Conservation (phyloP, 2,329 filamentous ascomycete genomes). For the Magnaporthiopsis rhizophila region DNA sequence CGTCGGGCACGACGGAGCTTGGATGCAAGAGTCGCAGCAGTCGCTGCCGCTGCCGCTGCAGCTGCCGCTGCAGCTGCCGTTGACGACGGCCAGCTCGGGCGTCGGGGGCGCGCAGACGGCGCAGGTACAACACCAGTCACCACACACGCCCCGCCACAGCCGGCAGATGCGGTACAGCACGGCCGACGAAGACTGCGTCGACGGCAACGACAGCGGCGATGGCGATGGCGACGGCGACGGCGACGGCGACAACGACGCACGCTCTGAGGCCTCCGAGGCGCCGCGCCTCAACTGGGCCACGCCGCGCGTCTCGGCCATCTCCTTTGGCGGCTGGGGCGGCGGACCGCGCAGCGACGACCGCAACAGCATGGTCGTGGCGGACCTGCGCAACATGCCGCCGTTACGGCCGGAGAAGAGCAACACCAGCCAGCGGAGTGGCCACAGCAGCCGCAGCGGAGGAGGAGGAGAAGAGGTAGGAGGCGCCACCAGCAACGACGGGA, state of each 20-base stretch:
- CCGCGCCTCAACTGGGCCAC: conserved; percentile 6
- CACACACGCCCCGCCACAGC: background rate
- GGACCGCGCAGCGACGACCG: background rate
- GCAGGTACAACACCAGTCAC: background rate
- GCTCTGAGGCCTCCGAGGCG: background rate
- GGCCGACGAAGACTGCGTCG: background rate
- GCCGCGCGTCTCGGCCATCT: conserved; percentile 3
- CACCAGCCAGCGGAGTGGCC: background rate
- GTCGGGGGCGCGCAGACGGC: background rate
- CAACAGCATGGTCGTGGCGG: too few relatives aligned
- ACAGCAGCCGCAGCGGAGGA: background rate
- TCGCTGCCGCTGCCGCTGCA: background rate
- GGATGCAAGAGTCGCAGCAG: background rate
- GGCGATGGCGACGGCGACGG: too few relatives aligned
- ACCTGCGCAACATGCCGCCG: too few relatives aligned
- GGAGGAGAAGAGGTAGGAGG: background rate
- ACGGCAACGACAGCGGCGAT: background rate
- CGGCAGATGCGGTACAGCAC: background rate
- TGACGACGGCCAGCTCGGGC: background rate
- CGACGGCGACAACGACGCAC: background rate
- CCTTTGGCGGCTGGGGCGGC: background rate
- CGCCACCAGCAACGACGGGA: background rate
- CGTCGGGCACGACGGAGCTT: background rate
- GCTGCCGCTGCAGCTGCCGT: background rate
- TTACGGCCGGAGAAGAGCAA: too few relatives aligned